phyloP scores from a whole-genome alignment of 345 rosid genomes.

The Passiflora organensis region DNA sequence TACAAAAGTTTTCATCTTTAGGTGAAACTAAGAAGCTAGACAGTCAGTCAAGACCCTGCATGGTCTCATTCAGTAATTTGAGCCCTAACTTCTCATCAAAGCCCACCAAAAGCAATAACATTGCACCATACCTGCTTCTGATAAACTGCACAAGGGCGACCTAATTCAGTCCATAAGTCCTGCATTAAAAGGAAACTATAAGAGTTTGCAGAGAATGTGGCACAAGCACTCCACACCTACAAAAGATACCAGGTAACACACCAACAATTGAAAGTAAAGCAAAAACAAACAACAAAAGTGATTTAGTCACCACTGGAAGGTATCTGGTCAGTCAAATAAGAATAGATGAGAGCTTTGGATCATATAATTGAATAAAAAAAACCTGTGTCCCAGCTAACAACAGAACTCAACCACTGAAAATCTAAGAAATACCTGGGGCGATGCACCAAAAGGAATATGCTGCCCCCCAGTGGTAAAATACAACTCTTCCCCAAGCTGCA shows the following conservation, averaged over 20 bases:
- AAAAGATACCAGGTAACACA: too few species aligned
- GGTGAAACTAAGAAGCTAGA: not conserved
- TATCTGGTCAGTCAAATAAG: too few species aligned
- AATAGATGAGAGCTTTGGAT: not conserved
- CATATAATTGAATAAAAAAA: not conserved
- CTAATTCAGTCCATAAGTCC: constrained; percentile 98
- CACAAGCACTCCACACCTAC: too few species aligned
- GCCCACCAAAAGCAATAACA: not conserved
- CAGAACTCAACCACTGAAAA: constrained; percentile 5
- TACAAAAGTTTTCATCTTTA: not conserved
- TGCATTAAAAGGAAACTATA: constrained; percentile 28
- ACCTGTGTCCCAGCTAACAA: not conserved
- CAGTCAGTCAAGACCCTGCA: not conserved
- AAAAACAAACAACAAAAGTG: too few species aligned
- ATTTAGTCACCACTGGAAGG: too few species aligned
- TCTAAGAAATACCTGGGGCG: constrained; percentile 70
- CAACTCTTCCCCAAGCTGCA: constrained; percentile 83
- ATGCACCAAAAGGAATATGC: constrained; percentile 89
- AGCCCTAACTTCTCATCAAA: not conserved
- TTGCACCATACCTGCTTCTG: constrained; percentile 71
- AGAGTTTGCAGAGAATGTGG: not conserved
- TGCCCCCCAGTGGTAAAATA: constrained; percentile 82
- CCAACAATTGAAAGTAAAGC: too few species aligned
- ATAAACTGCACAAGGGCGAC: constrained; percentile 96
- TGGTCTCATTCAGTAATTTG: not conserved